Conservation (phyloP, 2,329 filamentous ascomycete species). For the Stagonosporopsis tanaceti region DNA sequence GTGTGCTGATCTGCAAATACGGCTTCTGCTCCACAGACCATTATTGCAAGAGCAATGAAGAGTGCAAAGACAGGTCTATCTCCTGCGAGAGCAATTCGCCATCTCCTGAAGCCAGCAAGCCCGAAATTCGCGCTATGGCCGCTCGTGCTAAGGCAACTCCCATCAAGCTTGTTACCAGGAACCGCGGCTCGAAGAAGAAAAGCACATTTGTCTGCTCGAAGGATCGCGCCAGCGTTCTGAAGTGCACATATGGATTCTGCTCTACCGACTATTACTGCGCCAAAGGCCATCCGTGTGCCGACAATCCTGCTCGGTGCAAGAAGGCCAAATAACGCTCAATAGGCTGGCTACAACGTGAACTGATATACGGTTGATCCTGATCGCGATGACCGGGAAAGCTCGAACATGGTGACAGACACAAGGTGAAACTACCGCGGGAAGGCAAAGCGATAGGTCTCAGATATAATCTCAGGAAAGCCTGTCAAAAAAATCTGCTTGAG, state of each 20-base stretch:
- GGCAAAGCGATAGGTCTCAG: background rate
- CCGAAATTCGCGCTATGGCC: background rate
- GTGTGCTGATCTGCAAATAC: slow-evolving; percentile 15
- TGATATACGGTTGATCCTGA: background rate
- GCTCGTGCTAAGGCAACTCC: background rate
- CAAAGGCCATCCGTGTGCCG: background rate
- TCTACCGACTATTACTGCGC: slow-evolving; percentile 10
- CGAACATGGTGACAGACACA: background rate
- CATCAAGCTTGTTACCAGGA: background rate
- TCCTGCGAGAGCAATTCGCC: slow-evolving; percentile 1
- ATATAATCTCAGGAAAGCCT: background rate
- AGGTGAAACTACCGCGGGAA: background rate
- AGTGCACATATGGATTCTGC: slow-evolving; percentile 10
- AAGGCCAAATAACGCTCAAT: background rate
- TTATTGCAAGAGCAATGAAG: slow-evolving; percentile 6
- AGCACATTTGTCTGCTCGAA: slow-evolving; percentile 1
- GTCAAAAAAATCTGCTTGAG: background rate
- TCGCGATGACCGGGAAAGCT: background rate
- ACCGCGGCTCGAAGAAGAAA: background rate
- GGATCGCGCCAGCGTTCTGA: slow-evolving; percentile 10
- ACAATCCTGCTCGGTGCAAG: slow-evolving; percentile 13
- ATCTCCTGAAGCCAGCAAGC: background rate
- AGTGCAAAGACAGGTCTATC: slow-evolving; percentile 6
- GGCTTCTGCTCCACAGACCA: slow-evolving; percentile 15
- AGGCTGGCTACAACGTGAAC: no score